Base-by-base conservation (phyloP, 73 alveolate genomes). In the Stentor coeruleus region DNA sequence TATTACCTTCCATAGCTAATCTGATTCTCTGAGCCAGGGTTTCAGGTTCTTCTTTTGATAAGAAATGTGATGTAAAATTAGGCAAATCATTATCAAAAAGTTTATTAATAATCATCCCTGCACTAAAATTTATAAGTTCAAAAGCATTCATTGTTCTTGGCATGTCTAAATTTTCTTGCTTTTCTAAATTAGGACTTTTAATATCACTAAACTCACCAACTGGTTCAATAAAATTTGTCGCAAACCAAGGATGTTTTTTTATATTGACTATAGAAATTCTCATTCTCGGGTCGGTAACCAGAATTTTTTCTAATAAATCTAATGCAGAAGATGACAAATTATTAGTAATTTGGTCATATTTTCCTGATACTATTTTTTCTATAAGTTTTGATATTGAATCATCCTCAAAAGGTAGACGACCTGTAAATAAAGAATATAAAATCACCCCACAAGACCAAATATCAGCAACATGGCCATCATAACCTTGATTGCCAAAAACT, bases 211-310 rank as follows among this genome's bases (percentile, higher is more conserved):
- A 57, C 28, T 20, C 28, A 1, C 73, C 73, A 20, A 20, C 73
- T 57, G 73, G 73, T 31, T 57, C 73, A 20, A 20, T 31, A 2
- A 20, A 57, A 31, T 57, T 57, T 2, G 28, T 2, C 73, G 28
- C 73, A 86, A 81, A 86, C 91, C 91, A 86, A 39, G 81, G 66
- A 39, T 86, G 91, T 35, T 59, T 49, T 49, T 49, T 49, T 20
- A 49, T 20, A 20, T 49, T 20, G 6, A 11, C 20, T 49, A 49
- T 11, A 49, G 66, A 49, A 20, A 6, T 11, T 49, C 66, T 6
- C 66, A 11, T 49, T 49, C 20, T 49, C 20, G 66, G 66, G 20
- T 49, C 66, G 66, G 66, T 49, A 11, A 11, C 28, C 6, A 49
- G 66, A 6, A 49, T 49, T 49, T 6, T 11, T 6, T 49, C 20